Evolutionary conservation across 306 rosid genomes (phyloP).

Genomic region (Prunus dulcis): DNA sequence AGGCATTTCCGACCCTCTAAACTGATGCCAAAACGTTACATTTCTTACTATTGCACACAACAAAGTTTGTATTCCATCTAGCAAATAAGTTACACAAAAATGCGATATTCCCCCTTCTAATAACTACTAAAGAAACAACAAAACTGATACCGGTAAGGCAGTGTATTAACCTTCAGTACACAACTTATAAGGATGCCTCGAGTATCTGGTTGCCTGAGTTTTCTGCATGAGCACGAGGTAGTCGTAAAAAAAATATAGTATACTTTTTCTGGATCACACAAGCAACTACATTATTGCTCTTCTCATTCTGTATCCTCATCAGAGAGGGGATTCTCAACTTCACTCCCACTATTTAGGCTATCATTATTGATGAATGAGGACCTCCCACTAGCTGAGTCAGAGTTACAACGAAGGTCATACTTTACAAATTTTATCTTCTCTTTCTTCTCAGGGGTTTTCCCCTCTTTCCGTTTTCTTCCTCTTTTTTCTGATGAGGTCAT

Average conservation of each 20-base stretch:
- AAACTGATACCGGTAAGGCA: not conserved
- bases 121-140: not conserved
- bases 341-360: slow-evolving; percentile 46
- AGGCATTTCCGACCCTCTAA: not conserved
- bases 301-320: slow-evolving; percentile 43
- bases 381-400: slow-evolving; percentile 22
- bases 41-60: not conserved
- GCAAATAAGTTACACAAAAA: not conserved
- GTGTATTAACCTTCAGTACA: not conserved
- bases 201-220: not conserved
- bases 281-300: not conserved
- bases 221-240: not conserved
- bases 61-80: not conserved
- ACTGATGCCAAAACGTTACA: not conserved
- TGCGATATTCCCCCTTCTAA: not conserved
- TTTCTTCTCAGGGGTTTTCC: slow-evolving; percentile 30
- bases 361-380: slow-evolving; percentile 29
- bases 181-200: not conserved
- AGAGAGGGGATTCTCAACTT: slow-evolving; percentile 55
- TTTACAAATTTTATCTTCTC: slow-evolving; percentile 46
- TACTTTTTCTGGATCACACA: not conserved
- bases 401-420: slow-evolving; percentile 35
- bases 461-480: slow-evolving; percentile 50
- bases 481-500: slow-evolving; percentile 36
- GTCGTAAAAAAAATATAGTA: not conserved